Base-by-base conservation (phyloP, 2,329 filamentous ascomycete genomes). In the Coniosporium tulheliwenetii region DNA sequence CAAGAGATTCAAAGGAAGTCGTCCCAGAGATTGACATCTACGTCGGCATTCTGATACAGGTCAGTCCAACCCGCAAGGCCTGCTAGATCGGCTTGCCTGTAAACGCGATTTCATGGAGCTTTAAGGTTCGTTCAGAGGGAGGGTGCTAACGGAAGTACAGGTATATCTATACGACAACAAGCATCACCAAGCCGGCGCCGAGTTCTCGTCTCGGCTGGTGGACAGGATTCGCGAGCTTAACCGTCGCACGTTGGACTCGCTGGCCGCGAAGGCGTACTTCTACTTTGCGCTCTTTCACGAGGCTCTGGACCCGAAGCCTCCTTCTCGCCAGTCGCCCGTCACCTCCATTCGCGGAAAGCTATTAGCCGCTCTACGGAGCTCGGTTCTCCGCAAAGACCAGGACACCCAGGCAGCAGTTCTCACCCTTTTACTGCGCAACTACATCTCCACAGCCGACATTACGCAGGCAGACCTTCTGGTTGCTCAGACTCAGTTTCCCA, bases 361-460 rank as follows among this genome's bases (percentile, higher is more conserved):
- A 39, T 77, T 98, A 41, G 79, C 84, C 41, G 89, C 87, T 13
- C 77, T 98, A 44, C 78, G 91, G 54, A 96, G 89, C 37, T 85
- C 91, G n/a, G 91, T 96, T 26, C 71, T 98, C 47, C 81, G 91
- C 52, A 96, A 96, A 67, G 91, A 98, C 61, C 78, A 86, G 48
- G 91, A 98, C 54, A 95, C 85, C n/a, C 89, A 96, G 65, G 85
- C 91, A 26, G 85, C 89, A 1, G 85, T 96, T 50, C 96, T 93
- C 50, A 93, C 93, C 10, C 72, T 98, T 43, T 73, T 98, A 40
- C 79, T 98, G 51, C 85, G 91, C 52, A 98, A 91, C 65, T 98
- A 98, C 61, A 78, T 98, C 48, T 79, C 83, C 38, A 96, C 89
- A 36, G 94, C 91, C 49, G 89, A 96, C 63, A 95, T 98, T 62